phyloP scores from a whole-genome alignment of 1,284 basidiomycete genomes.

The Erythrobasidium hasegawianum region DNA sequence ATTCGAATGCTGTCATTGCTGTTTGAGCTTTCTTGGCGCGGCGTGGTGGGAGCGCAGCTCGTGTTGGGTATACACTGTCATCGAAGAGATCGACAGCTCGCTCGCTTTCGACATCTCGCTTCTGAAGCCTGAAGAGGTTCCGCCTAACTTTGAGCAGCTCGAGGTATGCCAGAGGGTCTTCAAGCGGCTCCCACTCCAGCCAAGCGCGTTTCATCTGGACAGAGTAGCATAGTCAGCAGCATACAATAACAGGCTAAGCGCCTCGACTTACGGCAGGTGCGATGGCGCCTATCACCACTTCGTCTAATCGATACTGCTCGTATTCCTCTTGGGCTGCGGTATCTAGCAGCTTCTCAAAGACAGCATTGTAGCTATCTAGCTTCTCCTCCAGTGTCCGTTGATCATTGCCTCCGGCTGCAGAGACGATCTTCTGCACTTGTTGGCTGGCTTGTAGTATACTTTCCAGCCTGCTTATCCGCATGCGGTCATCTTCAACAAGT shows the following conservation, averaged over 20 bases:
- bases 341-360: constrained; percentile 67
- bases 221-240: neutral
- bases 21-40: constrained; percentile 4
- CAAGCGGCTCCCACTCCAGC: constrained; percentile 42
- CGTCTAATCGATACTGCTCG: constrained; percentile 73
- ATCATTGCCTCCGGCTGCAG: constrained; percentile 1
- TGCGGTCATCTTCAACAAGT: constrained; percentile 55
- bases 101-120: constrained; percentile 60
- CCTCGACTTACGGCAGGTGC: constrained; percentile 61
- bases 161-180: constrained; percentile 35
- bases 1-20: constrained; percentile 91
- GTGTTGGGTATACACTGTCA: constrained; percentile 44
- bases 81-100: constrained; percentile 45
- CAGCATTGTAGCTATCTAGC: constrained; percentile 64
- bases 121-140: constrained; percentile 63
- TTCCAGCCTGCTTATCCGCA: constrained; percentile 25
- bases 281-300: constrained; percentile 86
- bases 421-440: constrained; percentile 12
- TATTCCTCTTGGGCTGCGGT: constrained; percentile 67
- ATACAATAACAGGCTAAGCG: constrained; percentile 36
- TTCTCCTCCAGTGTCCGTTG: constrained; percentile 18
- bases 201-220: constrained; percentile 35
- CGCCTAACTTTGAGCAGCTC: constrained; percentile 49
- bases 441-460: neutral
- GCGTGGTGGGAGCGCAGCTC: constrained; percentile 49